Conservation (phyloP, 345 rosid species). For the Theobroma cacao region DNA sequence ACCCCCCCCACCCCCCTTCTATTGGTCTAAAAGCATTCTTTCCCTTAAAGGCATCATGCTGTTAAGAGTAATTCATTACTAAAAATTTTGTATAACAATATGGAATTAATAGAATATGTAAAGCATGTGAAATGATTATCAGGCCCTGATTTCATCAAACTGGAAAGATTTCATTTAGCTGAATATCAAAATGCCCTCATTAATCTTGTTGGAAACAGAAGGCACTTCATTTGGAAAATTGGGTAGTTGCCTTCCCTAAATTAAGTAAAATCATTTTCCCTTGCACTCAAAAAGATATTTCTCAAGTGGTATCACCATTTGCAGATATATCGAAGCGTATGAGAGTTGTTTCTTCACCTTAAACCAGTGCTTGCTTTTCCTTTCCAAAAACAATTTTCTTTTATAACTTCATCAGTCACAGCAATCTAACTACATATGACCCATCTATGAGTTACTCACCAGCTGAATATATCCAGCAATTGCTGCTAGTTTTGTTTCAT, state of each 20-base stretch:
- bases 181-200: too few relatives aligned
- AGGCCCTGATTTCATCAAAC: neutral
- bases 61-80: conserved; percentile 12
- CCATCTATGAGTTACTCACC: too few relatives aligned
- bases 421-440: neutral
- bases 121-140: neutral
- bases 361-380: neutral
- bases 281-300: too few relatives aligned
- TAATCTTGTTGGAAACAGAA: neutral
- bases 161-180: too few relatives aligned
- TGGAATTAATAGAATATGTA: neutral
- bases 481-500: neutral
- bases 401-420: neutral
- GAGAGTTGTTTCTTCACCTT: neutral
- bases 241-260: neutral
- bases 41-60: conserved; percentile 26
- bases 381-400: too few relatives aligned
- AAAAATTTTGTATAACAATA: neutral
- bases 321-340: neutral
- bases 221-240: neutral
- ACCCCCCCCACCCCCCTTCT: neutral
- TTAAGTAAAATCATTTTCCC: too few relatives aligned
- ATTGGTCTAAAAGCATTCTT: conserved; percentile 19
- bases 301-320: too few relatives aligned
- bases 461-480: neutral